Percentiles rank a stretch among this genome's conserved stretches.
These are phyloP conservation scores for Neurospora tetrasperma DNA, from an alignment of 495 filamentous ascomycete species.

Conservation along the genomic window DNA sequence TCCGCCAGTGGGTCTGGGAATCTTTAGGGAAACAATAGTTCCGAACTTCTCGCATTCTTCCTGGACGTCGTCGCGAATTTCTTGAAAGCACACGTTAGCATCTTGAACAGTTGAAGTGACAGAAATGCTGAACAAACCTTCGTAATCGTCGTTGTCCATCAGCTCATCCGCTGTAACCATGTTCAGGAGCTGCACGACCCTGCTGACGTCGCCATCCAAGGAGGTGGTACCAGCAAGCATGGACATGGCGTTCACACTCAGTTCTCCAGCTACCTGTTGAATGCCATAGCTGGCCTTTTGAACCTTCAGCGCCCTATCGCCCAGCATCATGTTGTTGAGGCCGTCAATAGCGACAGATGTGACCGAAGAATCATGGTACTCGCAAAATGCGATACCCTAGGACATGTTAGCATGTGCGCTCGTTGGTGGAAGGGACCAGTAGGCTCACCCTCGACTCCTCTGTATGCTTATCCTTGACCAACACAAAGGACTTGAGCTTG, in stretches of 20 bases:
- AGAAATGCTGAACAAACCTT: slow-evolving; percentile 50
- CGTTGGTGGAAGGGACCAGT: background rate
- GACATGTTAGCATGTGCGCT: slow-evolving; percentile 7
- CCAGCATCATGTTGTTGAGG: slow-evolving; percentile 84
- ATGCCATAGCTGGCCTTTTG: slow-evolving; percentile 82
- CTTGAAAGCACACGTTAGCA: slow-evolving; percentile 33
- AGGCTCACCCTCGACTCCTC: slow-evolving; percentile 77
- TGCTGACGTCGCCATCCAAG: slow-evolving; percentile 58
- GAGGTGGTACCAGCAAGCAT: slow-evolving; percentile 94
- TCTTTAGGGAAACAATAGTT: slow-evolving; percentile 71
- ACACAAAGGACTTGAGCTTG: slow-evolving; percentile 81
- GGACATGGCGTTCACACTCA: slow-evolving; percentile 97
- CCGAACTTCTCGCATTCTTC: slow-evolving; percentile 93
- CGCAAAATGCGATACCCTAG: slow-evolving; percentile 93
- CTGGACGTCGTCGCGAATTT: slow-evolving; percentile 86
- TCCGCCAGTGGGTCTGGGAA: slow-evolving; percentile 75
- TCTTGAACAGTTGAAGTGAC: background rate
- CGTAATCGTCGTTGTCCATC: slow-evolving; percentile 86
- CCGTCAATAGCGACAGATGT: slow-evolving; percentile 86
- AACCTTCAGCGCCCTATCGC: slow-evolving; percentile 76
- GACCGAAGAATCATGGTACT: slow-evolving; percentile 68
- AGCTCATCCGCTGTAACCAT: slow-evolving; percentile 97
- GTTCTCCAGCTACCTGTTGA: slow-evolving; percentile 83
- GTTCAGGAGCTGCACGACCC: slow-evolving; percentile 87
- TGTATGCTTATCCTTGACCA: slow-evolving; percentile 79